Base-by-base conservation (phyloP, 306 rosid species). In the Pterocarpus macrocarpus region DNA sequence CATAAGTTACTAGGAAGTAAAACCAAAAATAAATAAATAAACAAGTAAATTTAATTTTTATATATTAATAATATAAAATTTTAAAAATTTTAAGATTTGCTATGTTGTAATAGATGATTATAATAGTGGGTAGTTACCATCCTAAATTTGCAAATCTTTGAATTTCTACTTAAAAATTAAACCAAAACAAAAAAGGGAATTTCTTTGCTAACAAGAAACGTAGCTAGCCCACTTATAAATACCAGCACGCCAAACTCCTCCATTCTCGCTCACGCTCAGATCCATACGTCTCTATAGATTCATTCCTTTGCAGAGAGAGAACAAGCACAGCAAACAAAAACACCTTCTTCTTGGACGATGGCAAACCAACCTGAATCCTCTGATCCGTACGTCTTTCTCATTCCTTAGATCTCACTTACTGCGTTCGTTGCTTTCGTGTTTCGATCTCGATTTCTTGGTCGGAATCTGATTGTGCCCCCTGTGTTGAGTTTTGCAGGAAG, bases 151-250 rank as follows among this genome's bases (percentile, higher is more conserved):
- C 28, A 22, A 22, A 22, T 22, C 28, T 22, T 1, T 22, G 28
- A 22, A 22, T 22, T 22, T 22, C 28, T 22, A 22, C 28, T 22
- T 22, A 22, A 28, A 3, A 38, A 55, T 57, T 4, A 5, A 69
- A 28, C 12, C 0, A 22, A 74, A 59, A 41, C 14, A 69, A 2
- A 45, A 15, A n/a, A 56, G 74, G 41, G 17, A 4, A 50, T 92
- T 14, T n/a, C 94, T 90, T 92, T 83, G 57, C 75, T n/a, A 87
- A 83, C 97, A 94, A 90, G 98, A 89, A 92, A 92, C 55, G 85
- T 52, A 83, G 92, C 71, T 4, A 33, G 35, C 22, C 76, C 3
- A 38, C 16, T 50, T 85, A 86, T 90, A 89, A 87, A 71, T 88
- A 82, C 34, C 85, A 39, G 61, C 61, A 61, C 83, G 63, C 59